Base-by-base conservation (phyloP, 208 protist genomes). In the Acanthamoeba healyi region DNA sequence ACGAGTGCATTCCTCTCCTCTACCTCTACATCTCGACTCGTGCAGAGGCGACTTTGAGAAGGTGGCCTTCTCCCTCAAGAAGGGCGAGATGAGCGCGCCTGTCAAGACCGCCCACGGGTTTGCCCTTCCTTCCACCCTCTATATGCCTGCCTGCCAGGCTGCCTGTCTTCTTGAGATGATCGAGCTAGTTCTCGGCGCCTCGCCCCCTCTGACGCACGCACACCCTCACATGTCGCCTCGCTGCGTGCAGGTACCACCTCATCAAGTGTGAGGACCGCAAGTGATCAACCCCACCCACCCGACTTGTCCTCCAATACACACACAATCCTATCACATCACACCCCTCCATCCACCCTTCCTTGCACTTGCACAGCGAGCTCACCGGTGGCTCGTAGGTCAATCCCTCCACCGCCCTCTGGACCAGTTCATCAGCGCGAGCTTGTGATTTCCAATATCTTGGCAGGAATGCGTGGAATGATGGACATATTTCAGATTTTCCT, bases 31-130 rank as follows among this genome's bases (percentile, higher is more conserved):
- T 54, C 49, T 15, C 15, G 10, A 54, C 49, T 34, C 7, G 61
- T 38, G 38, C 17, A 91, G 84, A 36, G 84, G 84, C 46, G 56
- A 63, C 19, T 91, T 91, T 36, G 56, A 91, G 58, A 70, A 91
- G 34, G 58, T 91, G 49, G 84, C 84, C 49, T 91, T 91, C 84
- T 34, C 34, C 14, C 58, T 91, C 56, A 91, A 91, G 84, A 70
- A 72, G 84, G 84, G 84, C 24, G 84, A 91, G 34, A 49, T 91
- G 36, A 36, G 56, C 34, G 56, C 24, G 17, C 84, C 84, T 40
- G 36, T 91, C 46, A 91, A 91, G 84, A 91, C 84, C 34, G 77
- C 34, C 10, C 77, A 86, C 44, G 77, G 77, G 44, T 86, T 38
- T 61, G 67, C 26, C 46, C 10, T n/a, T 12, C 38, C 67, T 3